Base-by-base conservation (phyloP, 2,329 filamentous ascomycete species). In the Pseudogymnoascus sp. region DNA sequence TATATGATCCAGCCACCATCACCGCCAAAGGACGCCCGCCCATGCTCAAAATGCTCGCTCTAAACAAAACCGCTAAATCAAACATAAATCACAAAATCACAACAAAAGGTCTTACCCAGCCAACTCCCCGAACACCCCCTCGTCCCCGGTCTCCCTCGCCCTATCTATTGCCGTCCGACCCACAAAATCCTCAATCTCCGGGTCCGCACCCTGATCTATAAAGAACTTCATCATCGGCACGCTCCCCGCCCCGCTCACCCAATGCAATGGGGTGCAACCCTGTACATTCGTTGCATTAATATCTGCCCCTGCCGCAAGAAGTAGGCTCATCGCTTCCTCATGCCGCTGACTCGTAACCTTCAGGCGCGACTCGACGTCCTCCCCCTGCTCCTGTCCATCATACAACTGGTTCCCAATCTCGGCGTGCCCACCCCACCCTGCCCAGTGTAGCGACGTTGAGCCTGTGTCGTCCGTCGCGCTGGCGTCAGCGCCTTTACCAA, bases 201-300 rank as follows among this genome's bases (percentile, higher is more conserved):
- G 42, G 10, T 51, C 42, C 25, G 42, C 42, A 10, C 42, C 42
- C 25, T 51, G 42, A 7, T 51, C 42, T n/a, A 51, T 13, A 13
- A 51, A 51, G 42, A 51, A 51, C 42, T 51, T 51, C 42, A 51
- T 51, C 42, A 51, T 51, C 6, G 42, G 42, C 25, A 51, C 42
- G 13, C 42, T 51, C 13, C 42, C 42, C 25, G 42, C 42, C 4
- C 42, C 42, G 0, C 42, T 51, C 25, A 51, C 42, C 42, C 42
- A 51, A 10, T 51, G 42, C 42, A 51, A 13, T 4, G 42, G 42
- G 13, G 42, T 51, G 29, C 42, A 51, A 7, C 42, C 42, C 42
- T 51, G 42, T 8, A 51, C 42, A 51, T 51, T 51, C 13, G 13
- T 51, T n/a, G 42, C 25, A 10, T 51, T 51, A 4, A 51, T 51